Evolutionary conservation across 768 basidiomycete species (phyloP).

Genomic region (Xerocomus spinulosus): DNA sequence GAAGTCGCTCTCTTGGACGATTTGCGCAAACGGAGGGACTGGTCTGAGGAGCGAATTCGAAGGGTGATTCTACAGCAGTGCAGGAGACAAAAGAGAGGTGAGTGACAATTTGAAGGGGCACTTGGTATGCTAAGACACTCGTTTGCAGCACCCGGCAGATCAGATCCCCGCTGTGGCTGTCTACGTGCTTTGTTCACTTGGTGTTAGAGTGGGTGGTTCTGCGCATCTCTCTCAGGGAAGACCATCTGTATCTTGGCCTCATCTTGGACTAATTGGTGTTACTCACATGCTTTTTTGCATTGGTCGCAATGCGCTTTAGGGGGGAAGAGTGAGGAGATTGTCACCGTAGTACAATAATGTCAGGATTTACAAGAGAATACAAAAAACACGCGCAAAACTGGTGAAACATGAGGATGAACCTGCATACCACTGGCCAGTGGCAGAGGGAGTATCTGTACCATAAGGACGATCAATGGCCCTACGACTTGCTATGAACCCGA

Average conservation of each 20-base stretch:
- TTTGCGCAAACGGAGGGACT: constrained; percentile 19
- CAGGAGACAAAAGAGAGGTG: constrained; percentile 11
- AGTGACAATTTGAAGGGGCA: not conserved
- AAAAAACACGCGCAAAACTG: not conserved
- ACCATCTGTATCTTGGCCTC: too few species aligned
- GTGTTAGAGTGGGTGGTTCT: not conserved
- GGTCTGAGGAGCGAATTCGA: constrained; percentile 12
- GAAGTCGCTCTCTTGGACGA: constrained; percentile 9
- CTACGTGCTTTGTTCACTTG: not conserved
- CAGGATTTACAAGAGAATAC: not conserved
- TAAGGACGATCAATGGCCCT: not conserved
- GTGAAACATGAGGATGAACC: too few species aligned
- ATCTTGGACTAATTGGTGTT: not conserved
- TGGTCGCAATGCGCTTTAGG: not conserved
- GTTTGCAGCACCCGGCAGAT: constrained; percentile 1
- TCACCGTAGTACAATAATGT: not conserved
- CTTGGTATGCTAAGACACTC: constrained; percentile 1
- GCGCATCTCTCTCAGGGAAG: too few species aligned
- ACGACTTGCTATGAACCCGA: not conserved
- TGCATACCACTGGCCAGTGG: not conserved
- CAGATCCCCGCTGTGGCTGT: not conserved
- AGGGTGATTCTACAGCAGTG: constrained; percentile 16
- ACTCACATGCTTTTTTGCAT: not conserved
- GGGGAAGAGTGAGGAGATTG: not conserved
- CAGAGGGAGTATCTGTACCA: not conserved